Evolutionary conservation across 306 rosid genomes (phyloP), one percentile per base, ranked within the genome.

Genomic region (Casuarina cunninghamiana): DNA sequence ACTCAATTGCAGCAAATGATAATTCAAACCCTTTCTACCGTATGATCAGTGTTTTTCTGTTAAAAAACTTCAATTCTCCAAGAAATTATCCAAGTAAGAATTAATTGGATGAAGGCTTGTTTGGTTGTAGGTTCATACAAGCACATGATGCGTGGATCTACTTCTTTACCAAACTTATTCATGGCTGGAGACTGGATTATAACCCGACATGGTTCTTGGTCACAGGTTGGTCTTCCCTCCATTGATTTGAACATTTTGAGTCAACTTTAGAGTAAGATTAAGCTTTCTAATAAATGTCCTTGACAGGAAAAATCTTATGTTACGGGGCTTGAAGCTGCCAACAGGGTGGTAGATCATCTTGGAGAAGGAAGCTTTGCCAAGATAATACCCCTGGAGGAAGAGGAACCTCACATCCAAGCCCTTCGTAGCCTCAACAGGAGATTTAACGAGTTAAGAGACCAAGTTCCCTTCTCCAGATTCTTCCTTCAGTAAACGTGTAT

Each of bases 181-280:
- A 84, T 87, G 89, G 90, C 90, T 0, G 93, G 93, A 80, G 93
- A 89, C 58, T 89, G 93, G 93, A 87, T 89, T 39, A 69, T 81
- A 35, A 89, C 83, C 79, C 80, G 90, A 38, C 93, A 89, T 13
- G 93, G 93, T 48, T 86, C 93, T 41, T 89, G 90, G 89, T 86
- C 83, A 60, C 90, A 84, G 88, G 93, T 88, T 68, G 72, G 69
- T 41, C 38, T 61, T 26, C 17, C 19, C 7, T 69, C 9, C 41
- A 42, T 8, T 21, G 32, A n/a, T 13, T 70, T 53, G 1, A 15
- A 53, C 51, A 19, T 7, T 11, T 17, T 5, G 16, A 10, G 1
- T 26, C 32, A 26, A 26, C 32, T 26, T 26, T 26, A 65, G 4
- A 12, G 9, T 35, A 41, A 72, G 55, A 66, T 10, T n/a, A 7